Evolutionary conservation across 2,329 filamentous ascomycete genomes (phyloP).

Genomic region (Talaromyces piceae): DNA sequence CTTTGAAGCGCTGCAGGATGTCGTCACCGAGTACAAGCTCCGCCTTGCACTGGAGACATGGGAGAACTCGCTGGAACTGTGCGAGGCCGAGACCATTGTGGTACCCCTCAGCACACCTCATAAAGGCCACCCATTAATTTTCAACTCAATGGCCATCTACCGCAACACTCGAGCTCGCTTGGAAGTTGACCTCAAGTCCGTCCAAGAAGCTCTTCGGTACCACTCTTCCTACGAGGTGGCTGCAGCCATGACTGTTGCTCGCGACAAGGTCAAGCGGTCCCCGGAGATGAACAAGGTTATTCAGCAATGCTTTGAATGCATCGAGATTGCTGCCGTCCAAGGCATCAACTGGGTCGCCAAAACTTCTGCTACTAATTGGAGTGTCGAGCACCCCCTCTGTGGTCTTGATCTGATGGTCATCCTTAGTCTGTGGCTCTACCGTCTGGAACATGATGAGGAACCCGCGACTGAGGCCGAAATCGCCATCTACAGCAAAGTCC

Average conservation of each 20-base stretch:
- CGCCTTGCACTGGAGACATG: constrained; percentile 94
- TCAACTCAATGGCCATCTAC: constrained; percentile 97
- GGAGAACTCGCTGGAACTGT: constrained; percentile 91
- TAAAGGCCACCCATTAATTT: constrained; percentile 91
- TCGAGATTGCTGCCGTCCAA: constrained; percentile 89
- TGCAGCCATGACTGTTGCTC: constrained; percentile 88
- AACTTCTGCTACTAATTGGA: constrained; percentile 97
- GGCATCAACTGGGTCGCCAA: constrained; percentile 97
- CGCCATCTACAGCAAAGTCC: constrained; percentile 58
- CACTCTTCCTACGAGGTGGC: constrained; percentile 97
- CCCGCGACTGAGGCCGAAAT: constrained; percentile 43
- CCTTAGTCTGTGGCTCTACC: constrained; percentile 95
- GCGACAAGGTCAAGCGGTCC: constrained; percentile 89
- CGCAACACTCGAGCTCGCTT: constrained; percentile 87
- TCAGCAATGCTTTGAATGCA: constrained; percentile 93
- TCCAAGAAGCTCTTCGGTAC: constrained; percentile 93
- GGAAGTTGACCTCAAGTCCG: constrained; percentile 89
- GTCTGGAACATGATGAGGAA: constrained; percentile 98
- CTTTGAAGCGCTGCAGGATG: constrained; percentile 93
- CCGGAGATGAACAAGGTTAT: constrained; percentile 98
- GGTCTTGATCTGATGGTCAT: constrained; percentile 97
- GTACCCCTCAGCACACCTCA: constrained; percentile 90
- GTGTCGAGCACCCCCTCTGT: constrained; percentile 92
- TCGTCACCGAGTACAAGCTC: constrained; percentile 97
- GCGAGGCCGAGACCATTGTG: constrained; percentile 80